Percentiles rank a stretch among this genome's conserved stretches.
Evolutionary conservation across 345 rosid genomes (phyloP).

Genomic region (Syzygium grande): DNA sequence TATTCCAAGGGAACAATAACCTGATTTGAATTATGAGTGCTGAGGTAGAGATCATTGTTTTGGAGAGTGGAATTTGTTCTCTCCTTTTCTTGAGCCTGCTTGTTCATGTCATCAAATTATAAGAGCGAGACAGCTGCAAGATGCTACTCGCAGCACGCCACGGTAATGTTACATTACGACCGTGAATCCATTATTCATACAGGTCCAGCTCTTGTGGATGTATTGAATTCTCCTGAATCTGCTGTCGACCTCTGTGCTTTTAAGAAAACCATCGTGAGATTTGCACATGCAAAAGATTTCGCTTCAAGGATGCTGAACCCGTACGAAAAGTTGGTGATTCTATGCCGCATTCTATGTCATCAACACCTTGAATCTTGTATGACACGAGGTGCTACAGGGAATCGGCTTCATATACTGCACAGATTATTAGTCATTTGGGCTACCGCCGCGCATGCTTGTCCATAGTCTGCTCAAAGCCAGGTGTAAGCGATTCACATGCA

Average conservation of each 20-base stretch:
- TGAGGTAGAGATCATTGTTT: neutral
- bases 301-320: neutral
- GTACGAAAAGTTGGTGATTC: neutral
- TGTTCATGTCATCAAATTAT: neutral
- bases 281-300: neutral
- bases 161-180: neutral
- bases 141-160: neutral
- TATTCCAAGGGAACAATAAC: neutral
- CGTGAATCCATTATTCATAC: neutral
- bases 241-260: neutral
- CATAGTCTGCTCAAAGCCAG: neutral
- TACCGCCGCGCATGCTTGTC: neutral
- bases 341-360: too few relatives aligned
- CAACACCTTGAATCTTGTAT: neutral
- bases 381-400: neutral
- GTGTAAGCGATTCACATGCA: neutral
- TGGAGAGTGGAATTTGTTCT: neutral
- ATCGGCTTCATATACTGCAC: neutral
- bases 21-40: neutral
- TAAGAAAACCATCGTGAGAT: neutral
- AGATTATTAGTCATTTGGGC: neutral
- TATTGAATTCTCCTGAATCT: neutral
- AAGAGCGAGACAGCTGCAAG: neutral
- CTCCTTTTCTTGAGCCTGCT: neutral
- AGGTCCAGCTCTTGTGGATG: neutral